These are phyloP conservation scores for Myxozyma lipomycoides DNA, from an alignment of 805 yeast species.

Conservation along the genomic window DNA sequence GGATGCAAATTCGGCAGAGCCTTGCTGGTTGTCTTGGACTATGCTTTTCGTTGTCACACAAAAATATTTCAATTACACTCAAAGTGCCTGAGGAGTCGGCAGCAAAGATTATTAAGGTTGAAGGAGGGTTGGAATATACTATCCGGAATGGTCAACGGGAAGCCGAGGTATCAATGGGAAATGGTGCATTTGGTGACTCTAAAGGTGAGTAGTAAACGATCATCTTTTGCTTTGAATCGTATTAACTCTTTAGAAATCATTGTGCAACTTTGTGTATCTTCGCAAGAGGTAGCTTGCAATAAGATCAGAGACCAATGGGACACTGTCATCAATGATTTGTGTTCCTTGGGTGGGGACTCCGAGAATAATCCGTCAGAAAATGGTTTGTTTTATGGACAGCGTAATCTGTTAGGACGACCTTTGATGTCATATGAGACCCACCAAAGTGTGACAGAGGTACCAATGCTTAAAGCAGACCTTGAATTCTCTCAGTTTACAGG, in stretches of 20 bases:
- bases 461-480: constrained; percentile 1
- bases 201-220: constrained; percentile 1
- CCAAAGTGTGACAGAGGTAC: constrained; percentile 3
- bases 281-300: too few relatives aligned
- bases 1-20: constrained; percentile 23
- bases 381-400: too few relatives aligned
- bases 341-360: neutral
- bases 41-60: constrained; percentile 18
- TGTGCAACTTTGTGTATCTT: constrained; percentile 17
- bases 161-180: constrained; percentile 18
- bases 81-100: constrained; percentile 13
- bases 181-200: constrained; percentile 19
- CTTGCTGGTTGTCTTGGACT: constrained; percentile 24
- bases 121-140: constrained; percentile 10
- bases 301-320: too few relatives aligned
- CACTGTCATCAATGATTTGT: neutral
- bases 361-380: too few relatives aligned
- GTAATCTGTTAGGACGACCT: too few relatives aligned
- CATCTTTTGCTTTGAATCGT: neutral
- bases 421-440: too few relatives aligned
- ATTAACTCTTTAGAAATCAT: too few relatives aligned
- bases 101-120: constrained; percentile 15
- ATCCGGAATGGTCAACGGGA: constrained; percentile 13
- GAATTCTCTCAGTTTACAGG: constrained; percentile 1
- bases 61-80: constrained; percentile 18